phyloP scores from a whole-genome alignment of 345 rosid genomes.

The Dipteronia sinensis region DNA sequence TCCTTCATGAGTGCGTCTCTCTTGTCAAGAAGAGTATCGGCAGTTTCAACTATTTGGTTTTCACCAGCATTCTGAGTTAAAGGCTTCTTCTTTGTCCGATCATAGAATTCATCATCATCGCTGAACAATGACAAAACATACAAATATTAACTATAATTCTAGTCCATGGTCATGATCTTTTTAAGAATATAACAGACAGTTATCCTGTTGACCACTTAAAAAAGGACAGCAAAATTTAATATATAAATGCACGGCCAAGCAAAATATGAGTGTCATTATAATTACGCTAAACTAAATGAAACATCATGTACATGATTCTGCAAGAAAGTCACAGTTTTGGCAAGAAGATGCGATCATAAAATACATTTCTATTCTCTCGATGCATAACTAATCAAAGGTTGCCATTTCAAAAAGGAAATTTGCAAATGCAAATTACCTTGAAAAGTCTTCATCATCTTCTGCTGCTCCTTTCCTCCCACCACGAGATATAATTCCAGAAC shows the following conservation, averaged over 20 bases:
- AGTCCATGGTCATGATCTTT: slow-evolving; percentile 7
- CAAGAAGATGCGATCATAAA: slow-evolving; percentile 1
- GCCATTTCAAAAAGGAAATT: slow-evolving; percentile 14
- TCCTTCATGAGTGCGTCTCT: slow-evolving; percentile 67
- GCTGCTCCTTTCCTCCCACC: slow-evolving; percentile 58
- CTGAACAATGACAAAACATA: slow-evolving; percentile 40
- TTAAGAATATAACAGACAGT: slow-evolving; percentile 15
- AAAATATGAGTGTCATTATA: not conserved
- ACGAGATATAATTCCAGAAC: slow-evolving; percentile 48
- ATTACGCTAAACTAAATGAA: slow-evolving; percentile 1
- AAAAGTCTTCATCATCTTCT: slow-evolving; percentile 64
- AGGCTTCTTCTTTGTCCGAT: slow-evolving; percentile 83
- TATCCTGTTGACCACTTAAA: slow-evolving; percentile 8
- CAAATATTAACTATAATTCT: slow-evolving; percentile 10
- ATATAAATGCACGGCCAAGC: not conserved
- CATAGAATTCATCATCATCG: slow-evolving; percentile 95
- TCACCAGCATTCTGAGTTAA: slow-evolving; percentile 52
- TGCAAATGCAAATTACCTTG: slow-evolving; percentile 49
- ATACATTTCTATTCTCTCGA: not conserved
- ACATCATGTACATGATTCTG: not conserved
- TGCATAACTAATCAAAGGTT: slow-evolving; percentile 8
- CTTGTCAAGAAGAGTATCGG: slow-evolving; percentile 88
- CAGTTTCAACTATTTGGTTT: slow-evolving; percentile 75
- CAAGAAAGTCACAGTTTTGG: not conserved
- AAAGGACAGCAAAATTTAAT: not conserved